A percentile compares a stretch with the other conserved stretches of the same genome.
Evolutionary conservation across 2,329 filamentous ascomycete species (phyloP).

Genomic region (Neospermospora avenae): DNA sequence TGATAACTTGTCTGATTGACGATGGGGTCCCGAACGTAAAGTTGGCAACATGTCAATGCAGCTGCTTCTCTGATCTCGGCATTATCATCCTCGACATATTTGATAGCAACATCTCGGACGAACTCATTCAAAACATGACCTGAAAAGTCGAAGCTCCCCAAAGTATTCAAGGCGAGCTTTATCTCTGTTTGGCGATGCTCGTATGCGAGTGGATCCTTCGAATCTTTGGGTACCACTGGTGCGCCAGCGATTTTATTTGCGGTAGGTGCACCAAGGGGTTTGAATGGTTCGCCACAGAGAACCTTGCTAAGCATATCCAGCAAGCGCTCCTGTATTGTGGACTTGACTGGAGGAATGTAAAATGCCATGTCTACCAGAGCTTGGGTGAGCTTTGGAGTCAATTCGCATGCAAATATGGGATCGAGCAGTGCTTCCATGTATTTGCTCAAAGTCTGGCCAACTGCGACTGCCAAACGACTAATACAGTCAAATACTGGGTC

Average conservation of each 20-base stretch:
- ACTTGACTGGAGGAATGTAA: conserved; percentile 92
- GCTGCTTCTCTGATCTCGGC: conserved; percentile 90
- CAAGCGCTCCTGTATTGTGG: conserved; percentile 88
- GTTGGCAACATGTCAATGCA: conserved; percentile 93
- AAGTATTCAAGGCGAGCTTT: conserved; percentile 86
- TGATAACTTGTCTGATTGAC: conserved; percentile 97
- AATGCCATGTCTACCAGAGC: conserved; percentile 98
- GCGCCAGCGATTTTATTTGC: conserved; percentile 75
- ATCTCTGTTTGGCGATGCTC: conserved; percentile 82
- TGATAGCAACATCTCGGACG: conserved; percentile 94
- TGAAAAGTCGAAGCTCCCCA: conserved; percentile 96
- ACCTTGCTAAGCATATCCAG: conserved; percentile 94
- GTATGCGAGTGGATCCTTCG: conserved; percentile 77
- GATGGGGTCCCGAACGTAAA: conserved; percentile 95
- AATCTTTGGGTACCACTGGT: conserved; percentile 82
- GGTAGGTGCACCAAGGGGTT: conserved; percentile 85
- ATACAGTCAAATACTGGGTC: conserved; percentile 95
- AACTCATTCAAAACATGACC: conserved; percentile 96
- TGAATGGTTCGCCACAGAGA: conserved; percentile 86
- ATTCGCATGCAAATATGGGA: conserved; percentile 93
- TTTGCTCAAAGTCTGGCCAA: conserved; percentile 95
- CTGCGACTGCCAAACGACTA: conserved; percentile 90
- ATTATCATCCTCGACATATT: conserved; percentile 96
- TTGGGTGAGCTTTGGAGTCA: conserved; percentile 90
- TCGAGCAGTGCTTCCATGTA: conserved; percentile 96